Evolutionary conservation across 2,329 filamentous ascomycete species (phyloP).

Genomic region (Cladorrhinum sp.): DNA sequence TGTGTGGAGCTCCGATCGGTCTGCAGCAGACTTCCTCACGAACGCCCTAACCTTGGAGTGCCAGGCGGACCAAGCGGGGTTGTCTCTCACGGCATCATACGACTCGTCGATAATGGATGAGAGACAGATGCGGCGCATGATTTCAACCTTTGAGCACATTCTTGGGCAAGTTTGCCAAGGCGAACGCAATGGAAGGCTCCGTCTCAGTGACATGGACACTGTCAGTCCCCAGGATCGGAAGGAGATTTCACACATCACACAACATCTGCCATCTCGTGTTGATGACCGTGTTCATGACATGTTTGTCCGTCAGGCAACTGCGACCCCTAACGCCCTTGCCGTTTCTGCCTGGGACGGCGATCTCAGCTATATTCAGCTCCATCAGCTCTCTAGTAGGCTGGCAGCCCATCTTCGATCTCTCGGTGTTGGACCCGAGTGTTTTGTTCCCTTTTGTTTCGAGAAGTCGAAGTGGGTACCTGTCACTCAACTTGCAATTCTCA

Average conservation of each 20-base stretch:
- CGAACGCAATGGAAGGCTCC: not conserved
- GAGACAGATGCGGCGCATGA: constrained; percentile 1
- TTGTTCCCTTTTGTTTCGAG: constrained; percentile 25
- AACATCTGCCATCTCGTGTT: constrained; percentile 13
- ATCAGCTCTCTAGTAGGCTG: constrained; percentile 16
- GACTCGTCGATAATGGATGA: constrained; percentile 12
- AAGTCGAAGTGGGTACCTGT: constrained; percentile 26
- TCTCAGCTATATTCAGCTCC: constrained; percentile 19
- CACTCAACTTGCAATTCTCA: constrained; percentile 25
- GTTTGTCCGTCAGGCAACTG: constrained; percentile 29
- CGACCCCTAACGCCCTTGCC: constrained; percentile 8
- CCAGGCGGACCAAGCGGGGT: not conserved
- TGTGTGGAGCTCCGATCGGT: constrained; percentile 7
- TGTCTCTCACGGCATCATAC: constrained; percentile 6
- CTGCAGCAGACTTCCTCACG: constrained; percentile 13
- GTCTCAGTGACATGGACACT: constrained; percentile 37
- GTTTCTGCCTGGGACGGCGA: constrained; percentile 23
- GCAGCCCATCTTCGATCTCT: constrained; percentile 16
- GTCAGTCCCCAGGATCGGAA: constrained; percentile 39
- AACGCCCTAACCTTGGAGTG: constrained; percentile 11
- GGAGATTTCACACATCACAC: constrained; percentile 28
- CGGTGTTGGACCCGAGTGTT: constrained; percentile 19
- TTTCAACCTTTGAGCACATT: constrained; percentile 9
- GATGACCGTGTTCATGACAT: constrained; percentile 25
- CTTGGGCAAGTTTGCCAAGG: constrained; percentile 7